Evolutionary conservation across 495 filamentous ascomycete species (phyloP), one percentile per base, ranked within the genome.

Genomic region (Daldinia childiae): DNA sequence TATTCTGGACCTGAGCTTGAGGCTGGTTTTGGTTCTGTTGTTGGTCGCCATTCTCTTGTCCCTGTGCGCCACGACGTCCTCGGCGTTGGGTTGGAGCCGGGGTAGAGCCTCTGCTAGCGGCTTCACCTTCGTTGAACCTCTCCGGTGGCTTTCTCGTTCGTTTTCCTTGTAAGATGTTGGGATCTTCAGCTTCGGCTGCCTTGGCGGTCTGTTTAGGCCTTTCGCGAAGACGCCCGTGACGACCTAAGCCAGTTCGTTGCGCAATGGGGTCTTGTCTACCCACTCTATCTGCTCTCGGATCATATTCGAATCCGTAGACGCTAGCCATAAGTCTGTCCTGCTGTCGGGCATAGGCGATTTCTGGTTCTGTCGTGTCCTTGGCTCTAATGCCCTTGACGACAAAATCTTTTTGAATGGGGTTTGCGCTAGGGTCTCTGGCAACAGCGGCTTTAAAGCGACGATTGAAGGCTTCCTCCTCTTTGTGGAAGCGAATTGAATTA

Each of bases 221-320:
- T n/a, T 83, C 79, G 26, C 83, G 79, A 21, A 85, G 74, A 29
- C 83, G 72, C 50, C 78, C 77, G 68, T 83, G 78, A n/a, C 78
- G 65, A 14, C 66, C 73, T 38, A 79, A 72, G 34, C 82, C 83
- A 54, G 78, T 78, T 24, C 81, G 83, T 61, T 86, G 83, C 34
- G 80, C 81, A 14, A 81, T 74, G 0, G 83, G 83, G 43, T 86
- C 79, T 45, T 86, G 83, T 3, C 68, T 69, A 21, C 82, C 83
- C 15, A 85, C 69, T 51, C 71, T 79, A 30, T 76, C 72, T 1
- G 77, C 71, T 19, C 79, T 76, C 2, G 74, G 72, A 43, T 84
- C 80, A 64, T 83, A 80, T 54, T 85, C 82, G 71, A 86, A 86
- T 5, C 78, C 79, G 61, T 83, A 83, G 15, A 72, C 76, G 41